Conservation (phyloP, 2,329 filamentous ascomycete species). For the Aureobasidium sp. region DNA sequence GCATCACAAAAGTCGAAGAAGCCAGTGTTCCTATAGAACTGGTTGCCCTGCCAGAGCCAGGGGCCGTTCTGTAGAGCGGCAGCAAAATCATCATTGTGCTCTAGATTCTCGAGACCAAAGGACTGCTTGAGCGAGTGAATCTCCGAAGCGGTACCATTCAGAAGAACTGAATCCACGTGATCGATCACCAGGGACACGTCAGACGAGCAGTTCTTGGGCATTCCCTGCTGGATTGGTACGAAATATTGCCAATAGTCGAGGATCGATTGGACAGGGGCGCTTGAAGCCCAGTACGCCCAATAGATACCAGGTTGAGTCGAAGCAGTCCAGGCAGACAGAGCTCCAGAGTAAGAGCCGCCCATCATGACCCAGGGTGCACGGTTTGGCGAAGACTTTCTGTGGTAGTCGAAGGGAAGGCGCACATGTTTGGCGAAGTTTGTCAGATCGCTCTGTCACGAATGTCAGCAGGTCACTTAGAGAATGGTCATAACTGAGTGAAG, state of each 20-base stretch:
- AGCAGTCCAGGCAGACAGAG: conserved; percentile 47
- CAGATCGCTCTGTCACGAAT: conserved; percentile 35
- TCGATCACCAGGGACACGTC: conserved; percentile 46
- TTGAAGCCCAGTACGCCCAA: conserved; percentile 53
- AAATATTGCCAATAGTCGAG: conserved; percentile 53
- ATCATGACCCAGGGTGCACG: conserved; percentile 49
- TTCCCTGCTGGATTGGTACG: conserved; percentile 47
- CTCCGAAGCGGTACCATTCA: conserved; percentile 23
- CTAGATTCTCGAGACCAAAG: conserved; percentile 45
- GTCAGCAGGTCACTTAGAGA: neutral
- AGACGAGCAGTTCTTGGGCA: conserved; percentile 50
- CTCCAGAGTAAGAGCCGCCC: conserved; percentile 51
- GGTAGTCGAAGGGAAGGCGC: conserved; percentile 45
- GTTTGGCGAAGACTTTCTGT: conserved; percentile 41
- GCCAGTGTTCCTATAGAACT: conserved; percentile 36
- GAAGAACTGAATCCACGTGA: conserved; percentile 35
- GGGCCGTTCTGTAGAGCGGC: conserved; percentile 47
- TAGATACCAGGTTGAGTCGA: conserved; percentile 47
- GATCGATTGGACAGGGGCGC: conserved; percentile 48
- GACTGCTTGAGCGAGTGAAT: conserved; percentile 40
- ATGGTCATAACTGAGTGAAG: fast-evolving
- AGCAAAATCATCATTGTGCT: conserved; percentile 47
- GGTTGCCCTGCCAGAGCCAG: conserved; percentile 50
- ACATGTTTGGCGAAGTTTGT: conserved; percentile 47
- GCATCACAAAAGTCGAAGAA: conserved; percentile 42